phyloP scores from a whole-genome alignment of 495 filamentous ascomycete species.

The Aspergillus avenaceus region DNA sequence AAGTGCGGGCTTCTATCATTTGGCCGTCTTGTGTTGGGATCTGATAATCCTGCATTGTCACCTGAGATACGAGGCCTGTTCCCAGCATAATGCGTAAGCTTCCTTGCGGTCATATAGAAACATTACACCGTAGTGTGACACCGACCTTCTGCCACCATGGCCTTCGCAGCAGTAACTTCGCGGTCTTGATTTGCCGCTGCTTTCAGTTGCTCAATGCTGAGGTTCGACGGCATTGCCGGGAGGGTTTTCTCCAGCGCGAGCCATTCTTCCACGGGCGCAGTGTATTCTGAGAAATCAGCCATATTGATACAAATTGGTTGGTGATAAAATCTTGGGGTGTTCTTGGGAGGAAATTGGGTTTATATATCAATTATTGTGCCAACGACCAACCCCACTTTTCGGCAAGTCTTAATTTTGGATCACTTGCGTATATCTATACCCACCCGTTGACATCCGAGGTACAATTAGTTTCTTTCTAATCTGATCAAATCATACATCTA shows the following conservation, averaged over 20 bases:
- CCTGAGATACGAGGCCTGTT: constrained; percentile 16
- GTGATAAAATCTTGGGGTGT: not conserved
- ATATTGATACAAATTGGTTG: too few relatives aligned
- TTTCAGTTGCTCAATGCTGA: constrained; percentile 23
- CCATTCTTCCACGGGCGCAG: constrained; percentile 38
- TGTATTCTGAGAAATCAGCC: constrained; percentile 39
- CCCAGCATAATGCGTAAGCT: not conserved
- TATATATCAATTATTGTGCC: not conserved
- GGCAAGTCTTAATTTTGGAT: too few relatives aligned
- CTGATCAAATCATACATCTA: too few relatives aligned
- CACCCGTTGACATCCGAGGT: too few relatives aligned
- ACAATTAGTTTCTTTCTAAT: too few relatives aligned
- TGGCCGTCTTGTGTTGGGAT: constrained; percentile 39
- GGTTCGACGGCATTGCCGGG: constrained; percentile 12
- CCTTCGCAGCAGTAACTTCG: constrained; percentile 28
- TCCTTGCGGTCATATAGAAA: not conserved
- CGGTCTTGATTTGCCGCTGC: constrained; percentile 25
- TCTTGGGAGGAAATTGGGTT: not conserved
- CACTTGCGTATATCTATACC: too few relatives aligned
- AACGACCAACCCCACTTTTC: too few relatives aligned
- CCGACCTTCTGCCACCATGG: constrained; percentile 25
- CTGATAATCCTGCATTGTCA: constrained; percentile 27
- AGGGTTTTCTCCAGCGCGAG: constrained; percentile 30
- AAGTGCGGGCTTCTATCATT: constrained; percentile 38
- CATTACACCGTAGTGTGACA: too few relatives aligned